Conservation (phyloP, 148 eudicot genomes). For the Simmondsia chinensis region DNA sequence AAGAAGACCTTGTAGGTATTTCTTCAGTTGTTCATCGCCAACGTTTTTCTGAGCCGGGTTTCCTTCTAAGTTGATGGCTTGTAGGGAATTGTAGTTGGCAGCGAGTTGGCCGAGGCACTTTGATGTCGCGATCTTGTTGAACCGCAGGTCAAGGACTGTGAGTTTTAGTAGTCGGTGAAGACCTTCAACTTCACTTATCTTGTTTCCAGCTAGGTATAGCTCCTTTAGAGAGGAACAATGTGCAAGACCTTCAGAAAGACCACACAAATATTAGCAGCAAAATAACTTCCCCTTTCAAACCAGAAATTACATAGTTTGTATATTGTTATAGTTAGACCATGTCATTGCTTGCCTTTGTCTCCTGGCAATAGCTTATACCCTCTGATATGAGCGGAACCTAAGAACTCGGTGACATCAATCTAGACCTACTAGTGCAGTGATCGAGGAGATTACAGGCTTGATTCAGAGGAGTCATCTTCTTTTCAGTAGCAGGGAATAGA, state of each 20-base stretch:
- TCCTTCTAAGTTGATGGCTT: conserved; percentile 92
- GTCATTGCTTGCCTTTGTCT: no score
- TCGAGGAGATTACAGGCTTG: no score
- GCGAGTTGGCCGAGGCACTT: conserved; percentile 91
- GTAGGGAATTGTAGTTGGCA: conserved; percentile 82
- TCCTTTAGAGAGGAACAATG: conserved; percentile 85
- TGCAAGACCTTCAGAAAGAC: conserved; percentile 60
- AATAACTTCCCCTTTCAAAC: no score
- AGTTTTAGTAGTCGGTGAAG: conserved; percentile 93
- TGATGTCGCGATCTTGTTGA: conserved; percentile 87
- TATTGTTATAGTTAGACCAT: no score
- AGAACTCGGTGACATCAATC: no score
- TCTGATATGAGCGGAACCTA: no score
- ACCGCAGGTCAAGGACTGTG: conserved; percentile 70
- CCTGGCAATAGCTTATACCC: no score
- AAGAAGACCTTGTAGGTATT: conserved; percentile 59
- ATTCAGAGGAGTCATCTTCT: no score
- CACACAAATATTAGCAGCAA: neutral
- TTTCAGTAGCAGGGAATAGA: no score
- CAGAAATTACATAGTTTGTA: no score
- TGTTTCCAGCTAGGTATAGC: conserved; percentile 84
- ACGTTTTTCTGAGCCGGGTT: conserved; percentile 94
- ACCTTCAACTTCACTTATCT: conserved; percentile 95
- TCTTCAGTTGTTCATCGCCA: conserved; percentile 87
- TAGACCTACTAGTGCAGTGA: no score